Conservation (phyloP, 768 basidiomycete genomes). For the Collybia nuda region DNA sequence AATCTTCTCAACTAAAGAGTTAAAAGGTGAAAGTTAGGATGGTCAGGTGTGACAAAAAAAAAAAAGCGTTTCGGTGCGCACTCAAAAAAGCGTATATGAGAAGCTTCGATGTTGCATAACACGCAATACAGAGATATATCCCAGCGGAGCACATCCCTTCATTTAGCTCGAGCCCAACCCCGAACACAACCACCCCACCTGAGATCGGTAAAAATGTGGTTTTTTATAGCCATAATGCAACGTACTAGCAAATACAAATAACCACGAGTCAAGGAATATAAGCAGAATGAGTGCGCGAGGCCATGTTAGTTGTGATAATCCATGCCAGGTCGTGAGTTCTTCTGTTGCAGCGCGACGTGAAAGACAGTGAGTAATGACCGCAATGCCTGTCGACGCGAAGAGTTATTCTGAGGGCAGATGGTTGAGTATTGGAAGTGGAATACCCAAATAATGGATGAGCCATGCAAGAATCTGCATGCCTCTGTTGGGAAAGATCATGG, state of each 20-base stretch:
- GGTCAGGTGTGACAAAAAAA: neutral
- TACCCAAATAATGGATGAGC: conserved; percentile 7
- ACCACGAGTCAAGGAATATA: conserved; percentile 42
- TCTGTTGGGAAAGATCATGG: neutral
- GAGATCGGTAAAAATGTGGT: conserved; percentile 1
- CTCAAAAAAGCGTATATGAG: conserved; percentile 43
- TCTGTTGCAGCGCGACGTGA: conserved; percentile 31
- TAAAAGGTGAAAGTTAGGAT: neutral
- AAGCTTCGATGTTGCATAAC: conserved; percentile 34
- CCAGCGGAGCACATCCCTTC: conserved; percentile 35
- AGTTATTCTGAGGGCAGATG: neutral
- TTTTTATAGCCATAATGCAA: neutral
- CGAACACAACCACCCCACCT: conserved; percentile 45
- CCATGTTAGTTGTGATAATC: conserved; percentile 31
- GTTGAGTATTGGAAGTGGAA: neutral
- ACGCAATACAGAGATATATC: conserved; percentile 41
- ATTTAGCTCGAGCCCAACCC: conserved; percentile 40
- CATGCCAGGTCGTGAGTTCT: conserved; percentile 26
- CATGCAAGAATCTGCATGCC: conserved; percentile 11
- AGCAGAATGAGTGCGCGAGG: conserved; percentile 39
- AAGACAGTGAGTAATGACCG: conserved; percentile 31
- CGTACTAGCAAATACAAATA: conserved; percentile 41
- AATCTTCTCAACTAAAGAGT: conserved; percentile 39
- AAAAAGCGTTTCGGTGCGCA: neutral
- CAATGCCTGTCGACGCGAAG: conserved; percentile 7